These are phyloP conservation scores for Microsporum canis DNA, from an alignment of 2,329 filamentous ascomycete species.

Conservation along the genomic window DNA sequence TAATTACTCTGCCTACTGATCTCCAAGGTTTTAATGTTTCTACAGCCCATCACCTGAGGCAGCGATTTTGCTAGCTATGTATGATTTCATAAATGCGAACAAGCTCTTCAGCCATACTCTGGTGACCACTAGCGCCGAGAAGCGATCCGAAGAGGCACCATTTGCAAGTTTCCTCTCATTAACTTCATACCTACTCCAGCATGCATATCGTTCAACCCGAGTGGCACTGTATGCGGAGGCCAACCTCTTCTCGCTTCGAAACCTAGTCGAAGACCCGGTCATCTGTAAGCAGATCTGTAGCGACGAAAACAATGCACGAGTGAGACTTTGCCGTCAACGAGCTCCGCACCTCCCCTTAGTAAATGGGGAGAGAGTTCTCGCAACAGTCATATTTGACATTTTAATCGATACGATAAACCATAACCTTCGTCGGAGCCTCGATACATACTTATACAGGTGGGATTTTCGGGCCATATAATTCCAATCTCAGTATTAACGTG, in stretches of 20 bases:
- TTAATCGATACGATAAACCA: slow-evolving; percentile 89
- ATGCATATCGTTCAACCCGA: slow-evolving; percentile 73
- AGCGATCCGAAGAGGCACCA: slow-evolving; percentile 56
- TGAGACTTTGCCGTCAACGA: slow-evolving; percentile 80
- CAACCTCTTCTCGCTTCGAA: slow-evolving; percentile 71
- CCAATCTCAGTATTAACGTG: background rate
- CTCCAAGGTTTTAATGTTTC: slow-evolving; percentile 9
- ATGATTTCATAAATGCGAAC: slow-evolving; percentile 89
- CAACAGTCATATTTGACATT: slow-evolving; percentile 68
- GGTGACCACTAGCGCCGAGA: slow-evolving; percentile 51
- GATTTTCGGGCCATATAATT: slow-evolving; percentile 6
- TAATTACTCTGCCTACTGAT: background rate
- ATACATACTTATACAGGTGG: slow-evolving; percentile 69
- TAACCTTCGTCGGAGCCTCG: slow-evolving; percentile 75
- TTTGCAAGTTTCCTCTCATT: slow-evolving; percentile 76
- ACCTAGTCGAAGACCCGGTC: slow-evolving; percentile 73
- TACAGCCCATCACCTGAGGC: slow-evolving; percentile 65
- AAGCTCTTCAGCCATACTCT: slow-evolving; percentile 87
- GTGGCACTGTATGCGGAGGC: slow-evolving; percentile 74
- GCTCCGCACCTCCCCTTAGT: slow-evolving; percentile 72
- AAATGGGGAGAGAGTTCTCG: slow-evolving; percentile 59
- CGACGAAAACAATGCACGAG: slow-evolving; percentile 58
- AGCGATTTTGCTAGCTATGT: slow-evolving; percentile 69
- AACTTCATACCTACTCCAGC: slow-evolving; percentile 84
- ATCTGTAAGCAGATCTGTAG: slow-evolving; percentile 76